phyloP scores from a whole-genome alignment of 2,329 filamentous ascomycete species.

The Botrytis deweyae region DNA sequence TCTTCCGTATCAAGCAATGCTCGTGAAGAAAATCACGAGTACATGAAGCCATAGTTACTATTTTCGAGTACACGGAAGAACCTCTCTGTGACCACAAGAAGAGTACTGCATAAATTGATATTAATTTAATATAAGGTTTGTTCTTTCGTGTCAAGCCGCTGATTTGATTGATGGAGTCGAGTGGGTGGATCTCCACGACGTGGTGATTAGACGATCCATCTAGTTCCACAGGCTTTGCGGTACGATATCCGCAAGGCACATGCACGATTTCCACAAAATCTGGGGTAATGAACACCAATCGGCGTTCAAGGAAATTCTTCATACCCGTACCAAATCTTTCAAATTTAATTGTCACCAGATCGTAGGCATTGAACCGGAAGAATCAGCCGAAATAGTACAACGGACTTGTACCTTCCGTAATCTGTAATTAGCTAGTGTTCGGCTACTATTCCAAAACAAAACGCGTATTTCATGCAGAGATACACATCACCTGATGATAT shows the following conservation, averaged over 20 bases:
- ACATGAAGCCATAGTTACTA: not conserved
- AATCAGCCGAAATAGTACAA: not conserved
- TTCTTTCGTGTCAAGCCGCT: not conserved
- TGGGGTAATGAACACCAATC: conserved; percentile 11
- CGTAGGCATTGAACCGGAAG: not conserved
- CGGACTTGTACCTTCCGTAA: not conserved
- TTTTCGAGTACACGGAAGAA: not conserved
- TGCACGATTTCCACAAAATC: conserved; percentile 12
- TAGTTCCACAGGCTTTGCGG: conserved; percentile 13
- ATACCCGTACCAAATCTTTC: not conserved
- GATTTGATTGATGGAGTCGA: conserved; percentile 7
- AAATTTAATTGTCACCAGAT: conserved; percentile 8
- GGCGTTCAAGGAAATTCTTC: not conserved
- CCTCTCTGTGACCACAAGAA: not conserved
- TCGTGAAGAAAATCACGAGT: not conserved
- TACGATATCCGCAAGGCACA: conserved; percentile 14
- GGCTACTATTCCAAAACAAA: not conserved
- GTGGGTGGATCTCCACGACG: not conserved
- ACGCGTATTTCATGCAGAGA: too few relatives aligned
- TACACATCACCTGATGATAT: not conserved
- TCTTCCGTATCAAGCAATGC: not conserved
- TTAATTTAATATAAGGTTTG: not conserved
- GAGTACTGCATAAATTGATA: not conserved
- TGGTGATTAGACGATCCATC: not conserved
- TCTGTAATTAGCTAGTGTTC: not conserved